Percentiles rank a stretch among this genome's conserved stretches.
These are phyloP conservation scores for Herpotrichia juniperi DNA, from an alignment of 2,329 filamentous ascomycete genomes.

Conservation along the genomic window DNA sequence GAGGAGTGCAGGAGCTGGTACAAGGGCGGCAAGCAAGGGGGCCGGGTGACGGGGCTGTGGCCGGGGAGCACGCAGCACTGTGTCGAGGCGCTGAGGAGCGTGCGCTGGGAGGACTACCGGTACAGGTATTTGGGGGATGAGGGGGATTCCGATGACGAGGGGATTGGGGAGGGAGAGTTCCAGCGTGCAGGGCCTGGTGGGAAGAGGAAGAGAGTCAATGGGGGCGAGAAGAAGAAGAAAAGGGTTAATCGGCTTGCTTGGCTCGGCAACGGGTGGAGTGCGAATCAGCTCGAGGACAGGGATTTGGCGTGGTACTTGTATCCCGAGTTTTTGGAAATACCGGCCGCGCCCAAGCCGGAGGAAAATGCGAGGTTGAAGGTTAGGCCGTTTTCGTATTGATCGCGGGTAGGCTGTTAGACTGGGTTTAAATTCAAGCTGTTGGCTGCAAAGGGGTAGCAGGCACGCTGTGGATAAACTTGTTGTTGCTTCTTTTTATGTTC, in stretches of 20 bases:
- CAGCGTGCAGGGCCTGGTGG: not conserved
- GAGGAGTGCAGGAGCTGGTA: constrained; percentile 47
- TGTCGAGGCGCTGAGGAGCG: constrained; percentile 38
- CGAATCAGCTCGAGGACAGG: constrained; percentile 32
- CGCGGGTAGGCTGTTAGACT: constrained; percentile 20
- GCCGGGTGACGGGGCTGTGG: constrained; percentile 34
- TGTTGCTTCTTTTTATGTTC: too few relatives aligned
- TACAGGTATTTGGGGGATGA: constrained; percentile 30
- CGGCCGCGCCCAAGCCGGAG: constrained; percentile 44
- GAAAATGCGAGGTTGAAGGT: constrained; percentile 42
- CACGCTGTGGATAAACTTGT: too few relatives aligned
- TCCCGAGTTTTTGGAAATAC: constrained; percentile 47
- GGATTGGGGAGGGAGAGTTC: not conserved
- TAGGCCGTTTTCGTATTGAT: constrained; percentile 46
- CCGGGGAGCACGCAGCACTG: constrained; percentile 41
- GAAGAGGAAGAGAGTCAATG: not conserved
- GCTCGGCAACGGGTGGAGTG: constrained; percentile 41
- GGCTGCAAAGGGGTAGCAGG: too few relatives aligned
- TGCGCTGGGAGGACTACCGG: constrained; percentile 43
- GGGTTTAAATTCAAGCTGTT: too few relatives aligned
- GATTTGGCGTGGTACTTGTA: constrained; percentile 52
- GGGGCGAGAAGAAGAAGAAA: constrained; percentile 12
- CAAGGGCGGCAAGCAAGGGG: constrained; percentile 12
- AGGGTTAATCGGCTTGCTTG: constrained; percentile 37
- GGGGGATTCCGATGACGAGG: not conserved